Base-by-base conservation (phyloP, 1,284 basidiomycete species). In the Cryptococcus maquisensis region DNA sequence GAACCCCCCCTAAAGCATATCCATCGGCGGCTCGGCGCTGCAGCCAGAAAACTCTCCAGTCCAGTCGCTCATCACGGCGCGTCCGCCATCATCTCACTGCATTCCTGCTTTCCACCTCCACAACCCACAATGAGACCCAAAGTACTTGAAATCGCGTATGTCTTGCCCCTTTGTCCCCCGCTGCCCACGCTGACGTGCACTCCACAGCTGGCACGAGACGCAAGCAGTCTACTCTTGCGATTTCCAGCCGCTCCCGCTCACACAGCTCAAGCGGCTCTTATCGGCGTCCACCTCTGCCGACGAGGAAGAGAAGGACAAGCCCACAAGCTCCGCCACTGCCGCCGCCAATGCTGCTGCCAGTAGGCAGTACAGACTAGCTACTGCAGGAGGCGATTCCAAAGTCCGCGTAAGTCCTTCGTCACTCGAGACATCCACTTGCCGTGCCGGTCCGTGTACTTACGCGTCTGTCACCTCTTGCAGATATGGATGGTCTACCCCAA, bases 301-400 rank as follows among this genome's bases (percentile, higher is more conserved):
- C 35, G 63, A 72, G 21, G 55, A 62, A 43, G 63, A 63, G 36
- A 60, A 64, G 26, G 56, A 49, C 51, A 54, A 23, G 40, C 48
- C 47, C 15, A 21, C 12, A 9, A 18, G n/a, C 28, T 18, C 37
- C 18, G 10, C 32, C 18, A 48, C 51, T 18, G n/a, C 36, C 12
- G 52, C 48, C 51, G 48, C 32, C 7, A 41, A 43, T 9, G 47
- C 61, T 13, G 66, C 74, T 18, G 77, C 75, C 13, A 77, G 75
- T 3, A 77, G 79, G 55, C 81, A 85, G 49, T 98, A 96, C 80
- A 83, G 89, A 60, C 79, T 98, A 9, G 95, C 94, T 0, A 98
- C 96, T 0, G 93, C 87, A 10, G 95, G 95, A 45, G 95, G 95
- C 69, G 95, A 99, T 74, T 97, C 95, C 72, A 89, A 95, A 79